Base-by-base conservation (phyloP, 495 filamentous ascomycete genomes). In the Aspergillus nanangensis region DNA sequence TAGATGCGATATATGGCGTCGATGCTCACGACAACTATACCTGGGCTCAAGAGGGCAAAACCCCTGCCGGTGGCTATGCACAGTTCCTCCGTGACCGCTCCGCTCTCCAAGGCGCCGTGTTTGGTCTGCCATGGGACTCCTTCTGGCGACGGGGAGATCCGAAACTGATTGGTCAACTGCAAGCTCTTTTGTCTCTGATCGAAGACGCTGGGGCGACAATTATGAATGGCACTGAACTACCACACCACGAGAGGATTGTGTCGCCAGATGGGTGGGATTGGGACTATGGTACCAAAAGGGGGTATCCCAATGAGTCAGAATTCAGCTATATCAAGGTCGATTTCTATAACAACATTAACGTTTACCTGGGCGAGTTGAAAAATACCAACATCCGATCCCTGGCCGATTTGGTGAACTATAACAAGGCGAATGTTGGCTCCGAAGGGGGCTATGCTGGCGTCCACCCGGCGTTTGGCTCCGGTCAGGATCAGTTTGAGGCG, bases 271-370 rank as follows among this genome's bases (percentile, higher is more conserved):
- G 78, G 36, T 88, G 81, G 82, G 73, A 87, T 65, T 88, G 86
- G 85, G 82, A 86, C 53, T 85, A 81, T 42, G 83, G 80, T 13
- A 71, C 69, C 23, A 77, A 67, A 3, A 76, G 81, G 4, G 82
- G 84, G 8, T 81, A 66, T 50, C 65, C 80, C 21, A 85, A 88
- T 52, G 78, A 87, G 57, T 83, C 79, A 13, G 86, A 87, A 54
- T 88, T 82, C 65, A 82, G 77, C 5, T 77, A 80, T 42, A 72
- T 88, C 47, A 88, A 87, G 57, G 79, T 82, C 7, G 86, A 90
- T 51, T 87, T 88, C 58, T 88, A 88, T 69, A 87, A 87, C 65
- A 79, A 86, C 66, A 79, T 90, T 51, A 65, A 65, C 33, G 59
- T 65, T 15, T 89, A 90, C 52, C 74, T 89, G 8, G 62, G 79